phyloP scores from a whole-genome alignment of 2,329 filamentous ascomycete species.

The Fusarium circinatum region DNA sequence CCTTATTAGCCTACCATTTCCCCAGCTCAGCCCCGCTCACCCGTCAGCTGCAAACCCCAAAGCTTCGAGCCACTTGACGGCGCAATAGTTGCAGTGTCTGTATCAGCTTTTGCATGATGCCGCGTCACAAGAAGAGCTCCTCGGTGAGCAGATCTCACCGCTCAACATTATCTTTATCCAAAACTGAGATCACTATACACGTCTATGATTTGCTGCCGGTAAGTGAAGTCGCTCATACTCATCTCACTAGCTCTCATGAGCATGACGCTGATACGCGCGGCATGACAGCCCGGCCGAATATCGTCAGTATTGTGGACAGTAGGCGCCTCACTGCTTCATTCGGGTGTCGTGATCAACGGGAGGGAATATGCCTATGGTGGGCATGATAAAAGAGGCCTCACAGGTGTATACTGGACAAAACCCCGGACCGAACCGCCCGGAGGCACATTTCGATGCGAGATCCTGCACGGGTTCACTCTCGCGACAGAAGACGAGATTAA shows the following conservation, averaged over 20 bases:
- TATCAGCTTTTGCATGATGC: conserved; percentile 36
- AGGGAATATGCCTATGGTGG: conserved; percentile 88
- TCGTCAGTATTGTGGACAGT: conserved; percentile 82
- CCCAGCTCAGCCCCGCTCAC: conserved; percentile 31
- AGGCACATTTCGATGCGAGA: conserved; percentile 77
- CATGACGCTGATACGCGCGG: conserved; percentile 23
- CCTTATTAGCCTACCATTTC: conserved; percentile 15
- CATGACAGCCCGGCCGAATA: conserved; percentile 72
- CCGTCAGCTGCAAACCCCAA: conserved; percentile 19
- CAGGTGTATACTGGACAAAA: conserved; percentile 85
- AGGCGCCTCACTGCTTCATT: conserved; percentile 81
- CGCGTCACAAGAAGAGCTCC: conserved; percentile 43
- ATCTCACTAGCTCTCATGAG: conserved; percentile 4
- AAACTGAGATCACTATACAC: conserved; percentile 79
- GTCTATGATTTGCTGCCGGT: conserved; percentile 82
- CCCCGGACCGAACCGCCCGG: conserved; percentile 79
- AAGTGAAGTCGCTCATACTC: conserved; percentile 42
- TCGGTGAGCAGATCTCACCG: conserved; percentile 60
- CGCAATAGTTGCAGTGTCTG: conserved; percentile 26
- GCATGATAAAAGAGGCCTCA: conserved; percentile 75
- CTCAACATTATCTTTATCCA: conserved; percentile 74
- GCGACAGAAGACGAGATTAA: conserved; percentile 76
- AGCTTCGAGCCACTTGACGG: conserved; percentile 40
- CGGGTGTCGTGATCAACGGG: conserved; percentile 82
- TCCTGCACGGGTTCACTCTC: conserved; percentile 83